Base-by-base conservation (phyloP, 139 green algal species). In the Chlamydomonas applanata region DNA sequence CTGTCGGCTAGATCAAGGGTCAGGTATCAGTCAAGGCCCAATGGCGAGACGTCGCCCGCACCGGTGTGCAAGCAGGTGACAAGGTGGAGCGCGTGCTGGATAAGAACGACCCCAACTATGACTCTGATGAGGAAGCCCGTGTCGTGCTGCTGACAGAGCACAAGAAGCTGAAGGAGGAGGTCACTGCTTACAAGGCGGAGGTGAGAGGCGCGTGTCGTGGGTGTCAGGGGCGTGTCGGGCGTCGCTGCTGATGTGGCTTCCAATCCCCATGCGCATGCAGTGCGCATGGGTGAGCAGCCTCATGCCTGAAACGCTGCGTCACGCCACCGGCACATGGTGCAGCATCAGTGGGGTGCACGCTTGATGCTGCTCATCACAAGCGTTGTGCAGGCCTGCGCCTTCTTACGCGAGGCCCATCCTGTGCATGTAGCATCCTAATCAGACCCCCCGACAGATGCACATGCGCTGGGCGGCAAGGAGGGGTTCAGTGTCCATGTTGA, bases 181-280 rank as follows among this genome's bases (percentile, higher is more conserved):
- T 95, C 34, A 79, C 78, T 32, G 72, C 80, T 24, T 96, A 92
- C 79, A 96, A 96, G 79, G 36, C 84, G 53, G 77, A 79, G 83
- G 88, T 91, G 74, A 22, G 79, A 35, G 1, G 2, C n/a, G 54
- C n/a, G 54, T 62, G 54, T 27, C 54, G 54, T 27, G 73, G 4
- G 4, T 7, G 13, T 68, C 4, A 7, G 29, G 14, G 29, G 9
- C 7, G 27, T 68, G 20, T 68, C 14, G 19, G 29, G 14, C 13
- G 4, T 27, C 19, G 54, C 19, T 33, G n/a, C n/a, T 27, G 54
- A 33, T 62, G 54, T 62, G 54, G 16, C 14, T n/a, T 57, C n/a
- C n/a, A n/a, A n/a, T n/a, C n/a, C n/a, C n/a, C n/a, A n/a, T n/a
- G n/a, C n/a, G n/a, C n/a, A n/a, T n/a, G n/a, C n/a, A n/a, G n/a